Base-by-base conservation (phyloP, 2,329 filamentous ascomycete species). In the Fusarium subtropicale region DNA sequence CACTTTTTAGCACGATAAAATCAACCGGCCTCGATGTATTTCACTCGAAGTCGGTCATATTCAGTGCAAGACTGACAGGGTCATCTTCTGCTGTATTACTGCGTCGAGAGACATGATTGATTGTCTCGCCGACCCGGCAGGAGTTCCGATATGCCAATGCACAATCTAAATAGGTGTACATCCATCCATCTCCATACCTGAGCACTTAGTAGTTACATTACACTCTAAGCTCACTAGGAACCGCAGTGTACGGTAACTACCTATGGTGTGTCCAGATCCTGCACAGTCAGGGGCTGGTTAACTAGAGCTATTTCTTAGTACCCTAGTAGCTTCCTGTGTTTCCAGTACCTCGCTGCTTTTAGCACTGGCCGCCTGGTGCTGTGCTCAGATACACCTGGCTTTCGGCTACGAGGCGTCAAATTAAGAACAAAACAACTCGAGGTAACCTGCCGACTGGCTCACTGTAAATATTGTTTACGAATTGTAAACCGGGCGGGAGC, bases 1-100 rank as follows among this genome's bases (percentile, higher is more conserved):
- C 80, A 87, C 84, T 81, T 82, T 78, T 79, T 74, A 59, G 86
- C 86, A 87, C 84, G 81, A 86, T 83, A 83, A 88, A 86, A 88
- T 88, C 86, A 88, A 88, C 85, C 85, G 84, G 80, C 80, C 75
- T 79, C 76, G 78, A 85, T 73, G 81, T 78, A 77, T 60, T 80
- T 78, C 42, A 87, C 83, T 86, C 80, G 76, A 78, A 81, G 75
- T 81, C 82, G 85, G 86, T 88, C 86, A 88, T 85, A 87, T 86
- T 86, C 85, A 79, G 83, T 87, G 86, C 85, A 75, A 88, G 85
- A 88, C 63, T 64, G 81, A 85, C 68, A 75, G 77, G 73, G 61
- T 67, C 62, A 66, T 71, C 65, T 71, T 66, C 63, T 74, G 73
- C 66, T 69, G 64, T 67, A 58, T 56, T 68, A 64, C 53, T 56